phyloP scores from a whole-genome alignment of 177 flowering plant genomes.

The Tripterygium wilfordii region DNA sequence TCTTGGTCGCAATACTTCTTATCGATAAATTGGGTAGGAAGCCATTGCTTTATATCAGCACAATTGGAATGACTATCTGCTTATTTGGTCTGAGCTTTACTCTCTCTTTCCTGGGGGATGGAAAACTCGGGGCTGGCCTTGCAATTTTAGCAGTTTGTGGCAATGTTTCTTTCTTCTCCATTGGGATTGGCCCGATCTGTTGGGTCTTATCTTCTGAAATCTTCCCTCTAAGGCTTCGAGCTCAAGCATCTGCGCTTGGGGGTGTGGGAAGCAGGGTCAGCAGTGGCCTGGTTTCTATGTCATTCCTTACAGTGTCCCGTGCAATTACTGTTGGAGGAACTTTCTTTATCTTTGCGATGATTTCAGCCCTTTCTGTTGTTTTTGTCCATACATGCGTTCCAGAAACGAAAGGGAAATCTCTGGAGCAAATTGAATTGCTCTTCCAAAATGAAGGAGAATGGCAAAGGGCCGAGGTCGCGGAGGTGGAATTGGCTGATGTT shows the following conservation, averaged over 20 bases:
- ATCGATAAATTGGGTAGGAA: slow-evolving; percentile 47
- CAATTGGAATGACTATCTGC: slow-evolving; percentile 48
- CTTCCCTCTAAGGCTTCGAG: slow-evolving; percentile 46
- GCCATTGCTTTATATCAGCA: slow-evolving; percentile 46
- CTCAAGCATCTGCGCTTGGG: slow-evolving; percentile 58
- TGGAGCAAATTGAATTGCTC: slow-evolving; percentile 47
- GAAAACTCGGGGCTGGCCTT: slow-evolving; percentile 21
- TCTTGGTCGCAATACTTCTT: slow-evolving; percentile 38
- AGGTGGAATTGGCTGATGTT: slow-evolving; percentile 37
- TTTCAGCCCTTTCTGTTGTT: slow-evolving; percentile 38
- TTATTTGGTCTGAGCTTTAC: slow-evolving; percentile 34
- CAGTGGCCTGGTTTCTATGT: slow-evolving; percentile 51
- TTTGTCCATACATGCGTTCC: slow-evolving; percentile 43
- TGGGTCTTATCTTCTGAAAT: slow-evolving; percentile 64
- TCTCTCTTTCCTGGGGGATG: slow-evolving; percentile 27
- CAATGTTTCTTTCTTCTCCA: slow-evolving; percentile 57
- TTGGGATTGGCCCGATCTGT: slow-evolving; percentile 56
- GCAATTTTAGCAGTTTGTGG: slow-evolving; percentile 41
- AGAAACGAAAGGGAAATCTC: slow-evolving; percentile 55
- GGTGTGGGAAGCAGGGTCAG: slow-evolving; percentile 52
- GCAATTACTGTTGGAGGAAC: slow-evolving; percentile 52
- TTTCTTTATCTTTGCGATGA: slow-evolving; percentile 38
- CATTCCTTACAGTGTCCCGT: slow-evolving; percentile 41
- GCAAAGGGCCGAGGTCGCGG: slow-evolving; percentile 24
- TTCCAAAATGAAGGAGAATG: slow-evolving; percentile 28